These are phyloP conservation scores for Corylus avellana DNA, from an alignment of 306 rosid genomes.

Conservation along the genomic window DNA sequence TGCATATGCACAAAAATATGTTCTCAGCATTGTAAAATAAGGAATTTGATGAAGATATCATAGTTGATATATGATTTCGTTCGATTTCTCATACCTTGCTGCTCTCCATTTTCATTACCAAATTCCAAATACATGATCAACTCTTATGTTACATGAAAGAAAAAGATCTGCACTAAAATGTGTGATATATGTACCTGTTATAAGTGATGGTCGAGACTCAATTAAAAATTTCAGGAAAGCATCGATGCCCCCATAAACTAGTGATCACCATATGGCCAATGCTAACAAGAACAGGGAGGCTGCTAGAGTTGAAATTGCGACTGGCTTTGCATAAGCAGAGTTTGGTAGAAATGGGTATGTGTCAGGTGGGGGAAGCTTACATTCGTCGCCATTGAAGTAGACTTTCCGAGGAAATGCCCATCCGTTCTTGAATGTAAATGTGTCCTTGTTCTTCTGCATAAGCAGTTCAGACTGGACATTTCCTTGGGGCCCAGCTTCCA, in stretches of 20 bases:
- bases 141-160: background rate
- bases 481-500: constrained; percentile 90
- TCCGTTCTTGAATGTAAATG: constrained; percentile 79
- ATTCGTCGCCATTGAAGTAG: constrained; percentile 92
- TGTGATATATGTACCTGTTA: background rate
- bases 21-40: constrained; percentile 24
- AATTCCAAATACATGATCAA: background rate
- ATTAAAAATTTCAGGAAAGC: background rate
- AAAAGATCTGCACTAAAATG: background rate
- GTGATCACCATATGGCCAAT: constrained; percentile 37
- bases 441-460: constrained; percentile 66
- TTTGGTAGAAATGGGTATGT: constrained; percentile 80
- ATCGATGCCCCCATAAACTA: background rate
- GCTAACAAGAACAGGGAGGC: constrained; percentile 34
- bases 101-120: background rate
- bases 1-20: constrained; percentile 35
- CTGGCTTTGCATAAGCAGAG: constrained; percentile 43
- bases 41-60: constrained; percentile 25
- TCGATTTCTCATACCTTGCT: too few species aligned
- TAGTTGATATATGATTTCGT: background rate
- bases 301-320: constrained; percentile 23
- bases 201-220: background rate
- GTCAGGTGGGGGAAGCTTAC: constrained; percentile 88
- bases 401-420: constrained; percentile 97
- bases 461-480: constrained; percentile 89